Conservation (phyloP, 73 alveolate species). For the Diophrys appendiculata region DNA sequence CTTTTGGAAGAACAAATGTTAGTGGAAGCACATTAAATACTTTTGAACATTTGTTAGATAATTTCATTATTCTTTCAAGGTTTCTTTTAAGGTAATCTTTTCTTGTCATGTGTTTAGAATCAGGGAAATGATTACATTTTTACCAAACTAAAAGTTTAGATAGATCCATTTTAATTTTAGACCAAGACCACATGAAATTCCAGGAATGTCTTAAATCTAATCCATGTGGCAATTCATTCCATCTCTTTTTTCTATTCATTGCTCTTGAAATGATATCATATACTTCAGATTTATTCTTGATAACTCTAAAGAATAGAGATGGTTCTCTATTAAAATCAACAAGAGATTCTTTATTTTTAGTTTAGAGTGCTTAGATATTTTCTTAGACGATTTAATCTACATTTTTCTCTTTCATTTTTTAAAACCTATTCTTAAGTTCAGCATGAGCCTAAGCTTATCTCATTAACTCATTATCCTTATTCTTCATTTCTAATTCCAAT, state of each 20-base stretch:
- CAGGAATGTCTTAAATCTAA: slow-evolving; percentile 91
- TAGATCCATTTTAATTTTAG: slow-evolving; percentile 91
- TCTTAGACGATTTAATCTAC: slow-evolving; percentile 40
- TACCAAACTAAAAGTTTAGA: slow-evolving; percentile 90
- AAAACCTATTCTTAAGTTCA: slow-evolving; percentile 31
- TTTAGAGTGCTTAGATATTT: slow-evolving; percentile 28
- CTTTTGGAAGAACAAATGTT: slow-evolving; percentile 94
- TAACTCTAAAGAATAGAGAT: slow-evolving; percentile 88
- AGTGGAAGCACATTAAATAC: slow-evolving; percentile 89
- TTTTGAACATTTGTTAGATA: slow-evolving; percentile 72
- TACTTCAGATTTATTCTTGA: slow-evolving; percentile 93
- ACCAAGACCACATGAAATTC: slow-evolving; percentile 98
- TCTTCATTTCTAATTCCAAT: slow-evolving; percentile 41
- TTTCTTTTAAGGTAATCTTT: slow-evolving; percentile 93
- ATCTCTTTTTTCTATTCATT: slow-evolving; percentile 79
- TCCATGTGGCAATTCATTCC: slow-evolving; percentile 99
- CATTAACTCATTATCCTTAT: slow-evolving; percentile 50
- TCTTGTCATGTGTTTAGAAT: slow-evolving; percentile 86
- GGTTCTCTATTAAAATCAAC: slow-evolving; percentile 41
- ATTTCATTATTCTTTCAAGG: slow-evolving; percentile 80
- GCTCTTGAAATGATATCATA: slow-evolving; percentile 96
- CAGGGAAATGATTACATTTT: slow-evolving; percentile 93
- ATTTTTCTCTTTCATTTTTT: slow-evolving; percentile 47
- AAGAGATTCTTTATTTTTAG: slow-evolving; percentile 6
- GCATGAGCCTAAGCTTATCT: slow-evolving; percentile 52